These are phyloP conservation scores for Globisporangium radiosum DNA, from an alignment of 352 stramenopile species.

Conservation along the genomic window DNA sequence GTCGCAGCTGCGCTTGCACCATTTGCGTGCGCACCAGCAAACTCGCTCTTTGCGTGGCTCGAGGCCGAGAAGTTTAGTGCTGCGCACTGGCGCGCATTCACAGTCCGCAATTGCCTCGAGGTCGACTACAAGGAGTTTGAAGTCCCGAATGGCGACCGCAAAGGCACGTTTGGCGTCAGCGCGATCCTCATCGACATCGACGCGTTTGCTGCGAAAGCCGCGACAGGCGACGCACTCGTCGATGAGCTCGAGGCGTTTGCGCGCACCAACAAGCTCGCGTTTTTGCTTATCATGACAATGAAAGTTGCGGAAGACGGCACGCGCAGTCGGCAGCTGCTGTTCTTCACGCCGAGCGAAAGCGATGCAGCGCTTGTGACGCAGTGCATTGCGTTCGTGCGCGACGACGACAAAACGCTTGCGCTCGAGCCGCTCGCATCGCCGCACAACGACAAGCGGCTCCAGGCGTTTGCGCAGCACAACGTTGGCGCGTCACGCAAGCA, in stretches of 20 bases:
- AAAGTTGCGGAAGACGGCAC: slow-evolving; percentile 32
- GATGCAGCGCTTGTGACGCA: slow-evolving; percentile 14
- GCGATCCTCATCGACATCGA: slow-evolving; percentile 52
- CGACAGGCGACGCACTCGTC: slow-evolving; percentile 20
- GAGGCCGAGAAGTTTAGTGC: slow-evolving; percentile 63
- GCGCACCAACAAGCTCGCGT: slow-evolving; percentile 38
- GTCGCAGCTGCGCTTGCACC: slow-evolving; percentile 35
- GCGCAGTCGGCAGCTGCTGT: slow-evolving; percentile 51
- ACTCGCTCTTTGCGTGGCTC: slow-evolving; percentile 56
- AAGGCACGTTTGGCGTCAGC: slow-evolving; percentile 34
- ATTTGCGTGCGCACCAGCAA: slow-evolving; percentile 32
- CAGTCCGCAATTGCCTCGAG: slow-evolving; percentile 55
- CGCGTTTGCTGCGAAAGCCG: slow-evolving; percentile 39
- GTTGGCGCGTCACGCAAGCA: slow-evolving; percentile 64
- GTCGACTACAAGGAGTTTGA: slow-evolving; percentile 82
- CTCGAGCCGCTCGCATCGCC: slow-evolving; percentile 33
- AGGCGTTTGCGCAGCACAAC: slow-evolving; percentile 56
- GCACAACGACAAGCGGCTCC: slow-evolving; percentile 22
- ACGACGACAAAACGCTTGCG: slow-evolving; percentile 29
- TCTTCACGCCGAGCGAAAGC: slow-evolving; percentile 29
- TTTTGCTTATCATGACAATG: slow-evolving; percentile 73
- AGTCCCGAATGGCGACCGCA: slow-evolving; percentile 10
- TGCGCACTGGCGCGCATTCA: slow-evolving; percentile 53
- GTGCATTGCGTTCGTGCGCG: slow-evolving; percentile 33
- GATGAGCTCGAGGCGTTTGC: slow-evolving; percentile 30